phyloP scores from a whole-genome alignment of 1,139 yeast genomes.

The Kodamaea alishanica region DNA sequence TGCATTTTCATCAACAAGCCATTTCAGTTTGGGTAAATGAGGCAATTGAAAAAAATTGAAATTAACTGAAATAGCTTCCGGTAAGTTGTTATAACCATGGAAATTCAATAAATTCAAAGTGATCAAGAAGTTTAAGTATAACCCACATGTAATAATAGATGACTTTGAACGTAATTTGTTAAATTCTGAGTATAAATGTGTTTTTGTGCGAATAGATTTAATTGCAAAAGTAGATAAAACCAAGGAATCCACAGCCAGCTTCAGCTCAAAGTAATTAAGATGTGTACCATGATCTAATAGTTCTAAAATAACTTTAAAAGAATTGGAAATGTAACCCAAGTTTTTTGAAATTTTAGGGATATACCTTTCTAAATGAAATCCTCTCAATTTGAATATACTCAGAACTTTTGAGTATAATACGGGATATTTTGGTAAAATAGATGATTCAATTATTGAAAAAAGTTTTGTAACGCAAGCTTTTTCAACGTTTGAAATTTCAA shows the following conservation, averaged over 20 bases:
- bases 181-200: constrained; percentile 18
- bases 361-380: too few relatives aligned
- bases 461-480: not conserved
- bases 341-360: not conserved
- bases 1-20: constrained; percentile 13
- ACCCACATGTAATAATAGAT: constrained; percentile 20
- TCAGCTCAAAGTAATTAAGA: constrained; percentile 11
- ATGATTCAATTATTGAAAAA: not conserved
- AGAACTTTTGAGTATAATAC: not conserved
- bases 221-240: constrained; percentile 4
- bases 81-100: constrained; percentile 13
- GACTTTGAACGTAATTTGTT: constrained; percentile 23
- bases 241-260: constrained; percentile 9
- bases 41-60: constrained; percentile 23
- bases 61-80: constrained; percentile 13
- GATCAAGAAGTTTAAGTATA: constrained; percentile 19
- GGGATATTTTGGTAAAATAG: not conserved
- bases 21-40: constrained; percentile 26
- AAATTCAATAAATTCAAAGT: constrained; percentile 15
- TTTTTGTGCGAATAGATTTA: constrained; percentile 9
- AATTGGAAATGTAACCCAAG: not conserved
- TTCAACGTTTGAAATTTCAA: too few relatives aligned
- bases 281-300: constrained; percentile 25
- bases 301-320: constrained; percentile 19
- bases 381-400: too few relatives aligned